A percentile compares a stretch with the other conserved stretches of the same genome.
These are phyloP conservation scores for Hypomyces perniciosus DNA, from an alignment of 2,329 filamentous ascomycete species.

Conservation along the genomic window DNA sequence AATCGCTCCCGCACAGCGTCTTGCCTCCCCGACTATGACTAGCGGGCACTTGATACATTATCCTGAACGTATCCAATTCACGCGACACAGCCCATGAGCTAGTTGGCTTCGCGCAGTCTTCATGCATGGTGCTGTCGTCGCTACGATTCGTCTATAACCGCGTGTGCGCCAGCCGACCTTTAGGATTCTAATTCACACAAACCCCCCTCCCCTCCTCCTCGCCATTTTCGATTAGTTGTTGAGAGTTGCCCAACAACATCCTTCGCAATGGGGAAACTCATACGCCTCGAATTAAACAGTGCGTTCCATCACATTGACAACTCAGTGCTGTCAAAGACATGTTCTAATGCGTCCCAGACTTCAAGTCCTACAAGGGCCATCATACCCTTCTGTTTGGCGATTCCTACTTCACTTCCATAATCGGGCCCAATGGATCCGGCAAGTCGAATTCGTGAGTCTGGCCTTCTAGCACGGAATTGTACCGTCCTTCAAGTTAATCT, in stretches of 20 bases:
- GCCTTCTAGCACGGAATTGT: neutral
- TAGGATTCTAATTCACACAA: neutral
- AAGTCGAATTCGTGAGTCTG: constrained; percentile 88
- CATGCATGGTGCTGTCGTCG: constrained; percentile 6
- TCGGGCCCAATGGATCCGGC: constrained; percentile 97
- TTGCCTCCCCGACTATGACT: constrained; percentile 5
- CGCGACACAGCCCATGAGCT: constrained; percentile 7
- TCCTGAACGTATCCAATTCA: neutral
- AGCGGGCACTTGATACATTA: neutral
- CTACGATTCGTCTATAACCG: neutral
- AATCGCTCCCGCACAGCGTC: constrained; percentile 3
- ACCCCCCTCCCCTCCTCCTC: neutral
- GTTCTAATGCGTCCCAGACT: constrained; percentile 53
- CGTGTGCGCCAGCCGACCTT: constrained; percentile 8
- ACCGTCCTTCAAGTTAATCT: constrained; percentile 3
- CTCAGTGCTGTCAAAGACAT: neutral
- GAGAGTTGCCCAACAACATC: neutral
- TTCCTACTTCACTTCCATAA: constrained; percentile 98
- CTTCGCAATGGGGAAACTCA: constrained; percentile 84
- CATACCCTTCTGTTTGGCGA: constrained; percentile 93
- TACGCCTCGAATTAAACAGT: constrained; percentile 92
- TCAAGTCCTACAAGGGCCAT: constrained; percentile 99
- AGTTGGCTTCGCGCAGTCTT: neutral
- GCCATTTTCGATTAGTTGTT: neutral
- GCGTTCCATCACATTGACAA: constrained; percentile 29